phyloP scores from a whole-genome alignment of 23 red algal species.

The Cyanidioschyzon merolae region DNA sequence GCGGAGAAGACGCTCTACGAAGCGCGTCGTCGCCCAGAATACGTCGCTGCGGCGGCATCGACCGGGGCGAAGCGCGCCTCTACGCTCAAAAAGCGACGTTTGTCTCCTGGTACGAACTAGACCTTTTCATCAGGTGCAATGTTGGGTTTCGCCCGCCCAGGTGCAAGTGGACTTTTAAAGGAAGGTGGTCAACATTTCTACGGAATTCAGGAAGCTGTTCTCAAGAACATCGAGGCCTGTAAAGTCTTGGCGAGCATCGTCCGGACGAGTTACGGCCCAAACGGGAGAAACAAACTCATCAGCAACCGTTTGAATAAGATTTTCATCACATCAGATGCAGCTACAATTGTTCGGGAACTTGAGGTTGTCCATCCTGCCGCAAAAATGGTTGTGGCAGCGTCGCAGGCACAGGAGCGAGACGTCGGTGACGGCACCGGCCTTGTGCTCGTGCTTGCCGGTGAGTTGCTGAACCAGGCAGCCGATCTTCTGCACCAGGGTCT shows the following conservation, averaged over 20 bases:
- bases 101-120: too few species aligned
- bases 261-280: constrained; percentile 65
- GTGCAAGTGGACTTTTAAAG: constrained; percentile 23
- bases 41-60: too few species aligned
- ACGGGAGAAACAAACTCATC: constrained; percentile 91
- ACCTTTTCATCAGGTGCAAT: too few species aligned
- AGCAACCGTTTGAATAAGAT: constrained; percentile 73
- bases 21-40: too few species aligned
- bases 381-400: constrained; percentile 84
- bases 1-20: too few species aligned
- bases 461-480: constrained; percentile 72
- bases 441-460: constrained; percentile 70
- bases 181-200: constrained; percentile 71
- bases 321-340: constrained; percentile 97
- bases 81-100: too few species aligned
- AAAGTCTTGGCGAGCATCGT: constrained; percentile 75
- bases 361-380: constrained; percentile 99
- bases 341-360: constrained; percentile 90
- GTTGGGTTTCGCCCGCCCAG: not conserved
- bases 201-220: constrained; percentile 76
- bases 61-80: too few species aligned
- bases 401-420: constrained; percentile 82
- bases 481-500: constrained; percentile 74
- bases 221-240: constrained; percentile 94
- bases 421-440: constrained; percentile 85